Conservation (phyloP, 768 basidiomycete species). For the Mycena maculata region DNA sequence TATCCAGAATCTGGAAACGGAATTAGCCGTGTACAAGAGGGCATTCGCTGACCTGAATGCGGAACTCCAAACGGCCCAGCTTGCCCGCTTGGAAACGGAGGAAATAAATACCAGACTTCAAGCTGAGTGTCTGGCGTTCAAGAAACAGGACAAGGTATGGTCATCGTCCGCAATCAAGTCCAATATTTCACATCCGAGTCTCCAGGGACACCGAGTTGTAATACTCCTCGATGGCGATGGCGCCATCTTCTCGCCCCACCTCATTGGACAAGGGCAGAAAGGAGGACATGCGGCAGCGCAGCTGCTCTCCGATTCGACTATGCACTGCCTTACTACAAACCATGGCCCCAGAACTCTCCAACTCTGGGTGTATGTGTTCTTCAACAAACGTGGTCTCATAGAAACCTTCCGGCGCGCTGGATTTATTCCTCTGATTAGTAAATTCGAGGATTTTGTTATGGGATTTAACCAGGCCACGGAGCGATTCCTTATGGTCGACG, state of each 20-base stretch:
- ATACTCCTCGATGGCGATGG: slow-evolving; percentile 76
- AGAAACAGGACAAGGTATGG: slow-evolving; percentile 53
- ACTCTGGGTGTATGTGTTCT: slow-evolving; percentile 73
- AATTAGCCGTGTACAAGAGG: slow-evolving; percentile 57
- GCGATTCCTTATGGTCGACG: slow-evolving; percentile 77
- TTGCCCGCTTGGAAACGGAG: slow-evolving; percentile 29
- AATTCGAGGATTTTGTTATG: slow-evolving; percentile 73
- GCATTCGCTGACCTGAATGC: slow-evolving; percentile 54
- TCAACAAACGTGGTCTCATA: slow-evolving; percentile 71
- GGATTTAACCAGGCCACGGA: slow-evolving; percentile 80
- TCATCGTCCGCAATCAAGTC: slow-evolving; percentile 46
- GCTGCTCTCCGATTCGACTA: slow-evolving; percentile 55
- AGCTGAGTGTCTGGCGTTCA: slow-evolving; percentile 35
- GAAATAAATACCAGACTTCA: slow-evolving; percentile 42
- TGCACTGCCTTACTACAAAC: slow-evolving; percentile 47
- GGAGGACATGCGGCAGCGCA: slow-evolving; percentile 71
- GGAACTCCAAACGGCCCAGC: slow-evolving; percentile 37
- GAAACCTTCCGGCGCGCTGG: slow-evolving; percentile 62
- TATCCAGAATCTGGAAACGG: slow-evolving; percentile 53
- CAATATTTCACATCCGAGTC: not conserved
- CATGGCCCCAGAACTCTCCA: slow-evolving; percentile 58
- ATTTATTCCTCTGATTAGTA: slow-evolving; percentile 48
- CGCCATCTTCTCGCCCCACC: slow-evolving; percentile 65
- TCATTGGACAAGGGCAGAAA: slow-evolving; percentile 64
- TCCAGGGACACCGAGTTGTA: slow-evolving; percentile 54